These are phyloP conservation scores for Sporothrix humicola DNA, from an alignment of 2,329 filamentous ascomycete species.

Conservation along the genomic window DNA sequence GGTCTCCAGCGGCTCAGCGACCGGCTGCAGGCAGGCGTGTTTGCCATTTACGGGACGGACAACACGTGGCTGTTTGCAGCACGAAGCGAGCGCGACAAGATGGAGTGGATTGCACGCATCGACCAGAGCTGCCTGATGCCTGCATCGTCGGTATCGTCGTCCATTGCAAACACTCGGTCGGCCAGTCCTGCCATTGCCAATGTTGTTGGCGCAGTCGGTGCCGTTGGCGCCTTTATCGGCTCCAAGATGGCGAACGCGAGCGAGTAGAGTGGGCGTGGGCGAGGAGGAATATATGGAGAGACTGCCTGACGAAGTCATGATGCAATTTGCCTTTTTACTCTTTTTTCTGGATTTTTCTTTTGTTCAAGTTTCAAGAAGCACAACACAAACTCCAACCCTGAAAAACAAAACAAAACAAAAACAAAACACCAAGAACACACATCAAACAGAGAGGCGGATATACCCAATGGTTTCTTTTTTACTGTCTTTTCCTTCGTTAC, in stretches of 20 bases:
- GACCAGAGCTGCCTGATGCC: slow-evolving; percentile 72
- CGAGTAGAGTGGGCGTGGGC: neutral
- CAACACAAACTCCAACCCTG: neutral
- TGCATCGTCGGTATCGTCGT: slow-evolving; percentile 43
- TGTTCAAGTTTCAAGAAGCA: slow-evolving; percentile 1
- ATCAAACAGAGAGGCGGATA: slow-evolving; percentile 28
- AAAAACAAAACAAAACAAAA: neutral
- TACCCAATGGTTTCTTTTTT: slow-evolving; percentile 24
- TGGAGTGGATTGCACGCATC: slow-evolving; percentile 95
- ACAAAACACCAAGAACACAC: neutral
- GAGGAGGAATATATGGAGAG: slow-evolving; percentile 3
- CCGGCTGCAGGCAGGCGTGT: slow-evolving; percentile 73
- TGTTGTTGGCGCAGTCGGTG: slow-evolving; percentile 29
- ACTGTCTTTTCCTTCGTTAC: neutral
- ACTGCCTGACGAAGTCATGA: slow-evolving; percentile 27
- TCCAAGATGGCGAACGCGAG: slow-evolving; percentile 20
- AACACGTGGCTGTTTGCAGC: slow-evolving; percentile 96
- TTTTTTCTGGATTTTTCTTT: neutral
- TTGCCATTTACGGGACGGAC: slow-evolving; percentile 91
- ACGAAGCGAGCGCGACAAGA: slow-evolving; percentile 86
- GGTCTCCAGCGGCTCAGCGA: slow-evolving; percentile 62
- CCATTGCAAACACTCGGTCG: slow-evolving; percentile 51
- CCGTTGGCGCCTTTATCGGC: slow-evolving; percentile 29
- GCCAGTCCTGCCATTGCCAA: slow-evolving; percentile 44
- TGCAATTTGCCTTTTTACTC: neutral